Percentiles rank a stretch among this genome's conserved stretches.
Evolutionary conservation across 495 filamentous ascomycete genomes (phyloP).

Genomic region (Neurospora sublineolata): DNA sequence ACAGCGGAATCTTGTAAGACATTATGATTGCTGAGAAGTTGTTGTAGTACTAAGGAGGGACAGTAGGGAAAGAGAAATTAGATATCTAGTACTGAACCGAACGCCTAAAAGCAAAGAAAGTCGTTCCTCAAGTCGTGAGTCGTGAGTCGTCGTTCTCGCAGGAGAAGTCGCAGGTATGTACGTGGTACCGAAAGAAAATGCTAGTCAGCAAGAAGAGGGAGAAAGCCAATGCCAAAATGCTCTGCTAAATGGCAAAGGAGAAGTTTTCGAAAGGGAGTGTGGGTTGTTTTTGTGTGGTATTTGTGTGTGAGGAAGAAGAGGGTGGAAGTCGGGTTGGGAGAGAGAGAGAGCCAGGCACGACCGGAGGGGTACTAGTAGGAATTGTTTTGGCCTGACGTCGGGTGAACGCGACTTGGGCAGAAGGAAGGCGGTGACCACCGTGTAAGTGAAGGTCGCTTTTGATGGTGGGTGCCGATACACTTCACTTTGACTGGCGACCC

Average conservation of each 20-base stretch:
- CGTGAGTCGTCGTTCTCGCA: neutral
- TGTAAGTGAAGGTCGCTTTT: neutral
- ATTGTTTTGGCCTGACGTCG: neutral
- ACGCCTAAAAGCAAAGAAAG: neutral
- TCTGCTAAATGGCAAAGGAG: neutral
- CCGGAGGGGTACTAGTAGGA: neutral
- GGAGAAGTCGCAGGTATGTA: neutral
- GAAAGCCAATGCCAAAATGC: neutral
- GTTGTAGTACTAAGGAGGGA: neutral
- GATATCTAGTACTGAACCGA: neutral
- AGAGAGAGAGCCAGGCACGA: neutral
- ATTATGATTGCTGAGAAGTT: constrained; percentile 4
- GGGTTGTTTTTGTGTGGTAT: neutral
- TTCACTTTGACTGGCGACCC: neutral
- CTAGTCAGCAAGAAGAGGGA: neutral
- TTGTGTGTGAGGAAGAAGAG: neutral
- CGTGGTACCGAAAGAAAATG: neutral
- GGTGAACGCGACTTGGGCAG: neutral
- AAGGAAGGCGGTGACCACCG: neutral
- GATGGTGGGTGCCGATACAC: neutral
- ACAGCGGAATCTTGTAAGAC: constrained; percentile 22
- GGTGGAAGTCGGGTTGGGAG: neutral
- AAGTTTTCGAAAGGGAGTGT: neutral
- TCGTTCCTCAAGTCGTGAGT: neutral
- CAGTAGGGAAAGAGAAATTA: neutral